Base-by-base conservation (phyloP, 1,139 yeast species). In the Arxiozyma bovina region DNA sequence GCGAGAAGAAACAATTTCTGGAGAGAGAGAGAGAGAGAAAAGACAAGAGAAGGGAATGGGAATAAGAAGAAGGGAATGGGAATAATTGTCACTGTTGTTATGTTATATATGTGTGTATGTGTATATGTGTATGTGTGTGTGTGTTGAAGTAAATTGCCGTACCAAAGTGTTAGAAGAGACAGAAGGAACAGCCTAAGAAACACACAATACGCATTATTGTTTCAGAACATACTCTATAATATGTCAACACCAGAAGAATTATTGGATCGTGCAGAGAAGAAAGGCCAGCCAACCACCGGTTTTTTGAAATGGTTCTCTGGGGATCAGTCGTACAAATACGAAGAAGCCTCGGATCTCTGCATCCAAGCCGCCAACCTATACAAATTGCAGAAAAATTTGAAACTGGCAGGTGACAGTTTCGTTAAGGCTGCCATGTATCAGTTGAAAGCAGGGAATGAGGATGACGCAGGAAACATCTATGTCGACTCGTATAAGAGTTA, bases 401-500 rank as follows among this genome's bases (percentile, higher is more conserved):
- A 75, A 27, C 74, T 75, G 53, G 98, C 98, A 0, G 99, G 98
- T 18, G 77, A 78, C 58, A 84, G 90, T 42, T 91, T 91, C 67
- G 83, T 87, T 56, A 83, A 82, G 66, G 98, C 99, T 0, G 94
- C 98, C 0, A 80, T 80, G 20, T 80, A 84, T 58, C 96, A 89
- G 69, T 74, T 80, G 55, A 78, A 83, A 63, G 86, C 91, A 42
- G 87, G 81, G 40, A 82, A 85, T 61, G 85, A 84, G 60, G 96
- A 93, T 64, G 98, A 93, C 63, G 96, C 96, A 3, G 96, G 96
- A 12, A 90, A 87, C 69, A 82, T 94, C 23, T 79, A 86, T 57
- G 85, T 93, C 20, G 99, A 93, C 65, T 96, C 97, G 0, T 93
- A 81, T 75, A 94, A 93, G 69, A 82, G 94, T 45, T 93, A 80